Evolutionary conservation across 352 stramenopile species (phyloP), one percentile per base, ranked within the genome.

Genomic region (Phytophthora pistaciae): DNA sequence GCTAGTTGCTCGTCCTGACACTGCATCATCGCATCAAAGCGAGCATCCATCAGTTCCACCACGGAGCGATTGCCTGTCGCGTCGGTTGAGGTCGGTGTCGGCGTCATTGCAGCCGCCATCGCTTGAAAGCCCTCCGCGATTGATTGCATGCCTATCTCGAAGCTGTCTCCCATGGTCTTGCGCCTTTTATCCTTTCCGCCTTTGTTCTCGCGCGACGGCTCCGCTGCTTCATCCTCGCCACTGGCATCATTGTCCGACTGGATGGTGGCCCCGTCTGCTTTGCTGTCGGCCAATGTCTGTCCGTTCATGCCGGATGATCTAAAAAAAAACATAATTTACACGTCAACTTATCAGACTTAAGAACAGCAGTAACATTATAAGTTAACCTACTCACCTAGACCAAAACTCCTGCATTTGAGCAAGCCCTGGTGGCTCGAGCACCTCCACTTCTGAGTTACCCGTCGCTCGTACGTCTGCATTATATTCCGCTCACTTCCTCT

Each of bases 21-120:
- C 50, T 61, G 42, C 61, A 68, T 55, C 40, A 62, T 56, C 23
- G 18, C n/a, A 18, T 33, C 13, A 29, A 68, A 68, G 27, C 53
- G 53, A 10, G 13, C 36, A 20, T 68, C 53, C 11, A 56, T 59
- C 18, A 66, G 21, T 8, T 58, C 59, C 1, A 21, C 31, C 20
- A 58, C 10, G 21, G 31, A 5, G 46, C 38, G 38, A 46, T 46
- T 46, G 38, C 38, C 20, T 46, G 38, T 11, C 38, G 16, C 20
- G 38, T 46, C 20, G 11, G 5, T n/a, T 46, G 38, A 46, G 11
- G 38, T 46, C 38, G 38, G 38, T 13, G 38, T 13, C n/a, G 38
- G 48, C 14, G 23, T 25, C 33, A 29, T 53, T 7, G 48, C 59
- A 14, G 48, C 59, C 3, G 59, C 48, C 59, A 66, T 59, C 6